Evolutionary conservation across 352 stramenopile genomes (phyloP).

Genomic region (Globisporangium polare): DNA sequence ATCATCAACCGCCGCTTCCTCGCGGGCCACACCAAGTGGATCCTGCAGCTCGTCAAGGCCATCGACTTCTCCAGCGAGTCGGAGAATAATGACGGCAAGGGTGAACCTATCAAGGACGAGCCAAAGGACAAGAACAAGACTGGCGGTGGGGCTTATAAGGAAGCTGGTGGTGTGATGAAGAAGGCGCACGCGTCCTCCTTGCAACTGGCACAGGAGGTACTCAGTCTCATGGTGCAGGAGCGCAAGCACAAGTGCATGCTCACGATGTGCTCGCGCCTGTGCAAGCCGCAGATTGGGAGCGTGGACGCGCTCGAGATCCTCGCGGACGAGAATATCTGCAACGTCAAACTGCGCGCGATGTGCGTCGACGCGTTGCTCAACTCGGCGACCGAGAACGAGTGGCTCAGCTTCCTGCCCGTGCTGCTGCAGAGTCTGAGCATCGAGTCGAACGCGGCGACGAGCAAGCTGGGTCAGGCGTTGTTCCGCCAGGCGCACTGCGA

Average conservation of each 20-base stretch:
- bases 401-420: constrained; percentile 72
- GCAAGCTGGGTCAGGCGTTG: constrained; percentile 62
- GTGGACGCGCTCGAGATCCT: constrained; percentile 81
- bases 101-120: constrained; percentile 6
- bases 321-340: constrained; percentile 62
- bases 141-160: constrained; percentile 7
- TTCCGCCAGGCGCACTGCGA: constrained; percentile 74
- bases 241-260: constrained; percentile 82
- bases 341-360: constrained; percentile 48
- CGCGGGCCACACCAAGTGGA: constrained; percentile 76
- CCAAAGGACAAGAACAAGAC: constrained; percentile 16
- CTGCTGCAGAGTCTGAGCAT: constrained; percentile 72
- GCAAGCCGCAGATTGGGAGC: constrained; percentile 64
- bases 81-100: constrained; percentile 18
- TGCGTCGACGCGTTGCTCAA: constrained; percentile 60
- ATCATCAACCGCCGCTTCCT: constrained; percentile 81
- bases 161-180: constrained; percentile 6
- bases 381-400: constrained; percentile 73
- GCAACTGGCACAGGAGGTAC: constrained; percentile 51
- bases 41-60: constrained; percentile 80
- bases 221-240: constrained; percentile 58
- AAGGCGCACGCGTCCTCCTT: constrained; percentile 11
- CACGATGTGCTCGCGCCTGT: constrained; percentile 83
- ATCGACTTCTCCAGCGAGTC: constrained; percentile 68
- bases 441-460: constrained; percentile 56